Evolutionary conservation across 106 monocot genomes (phyloP).

Genomic region (Narthecium ossifragum): DNA sequence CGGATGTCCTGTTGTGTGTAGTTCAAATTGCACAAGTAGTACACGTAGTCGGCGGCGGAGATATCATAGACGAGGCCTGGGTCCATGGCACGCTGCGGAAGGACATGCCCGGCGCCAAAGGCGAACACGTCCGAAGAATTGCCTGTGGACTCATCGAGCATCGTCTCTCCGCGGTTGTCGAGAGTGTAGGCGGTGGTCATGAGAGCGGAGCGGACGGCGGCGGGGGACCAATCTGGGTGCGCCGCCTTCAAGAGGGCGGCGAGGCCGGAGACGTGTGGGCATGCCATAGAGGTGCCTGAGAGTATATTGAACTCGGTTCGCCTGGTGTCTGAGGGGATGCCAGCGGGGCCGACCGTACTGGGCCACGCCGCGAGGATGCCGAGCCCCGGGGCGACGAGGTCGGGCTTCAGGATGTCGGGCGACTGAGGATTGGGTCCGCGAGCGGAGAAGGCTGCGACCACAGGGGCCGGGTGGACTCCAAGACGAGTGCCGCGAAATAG

Average conservation of each 20-base stretch:
- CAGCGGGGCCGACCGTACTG: conserved; percentile 64
- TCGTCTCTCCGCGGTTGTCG: conserved; percentile 47
- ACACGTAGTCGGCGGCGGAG: conserved; percentile 44
- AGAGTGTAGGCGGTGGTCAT: conserved; percentile 80
- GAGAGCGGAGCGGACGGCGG: conserved; percentile 72
- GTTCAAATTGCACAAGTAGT: conserved; percentile 80
- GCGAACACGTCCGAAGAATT: conserved; percentile 50
- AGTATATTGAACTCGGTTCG: conserved; percentile 85
- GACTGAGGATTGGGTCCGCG: conserved; percentile 88
- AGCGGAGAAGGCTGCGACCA: conserved; percentile 81
- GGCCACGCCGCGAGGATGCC: conserved; percentile 93
- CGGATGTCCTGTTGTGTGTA: conserved; percentile 65
- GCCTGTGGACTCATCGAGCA: conserved; percentile 70
- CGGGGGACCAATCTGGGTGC: conserved; percentile 77
- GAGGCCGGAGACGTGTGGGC: conserved; percentile 86
- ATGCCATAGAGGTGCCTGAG: conserved; percentile 94
- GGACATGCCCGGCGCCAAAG: conserved; percentile 75
- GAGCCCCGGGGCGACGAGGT: conserved; percentile 82
- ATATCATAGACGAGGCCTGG: conserved; percentile 82
- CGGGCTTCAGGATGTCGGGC: conserved; percentile 80
- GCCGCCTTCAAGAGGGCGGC: conserved; percentile 83
- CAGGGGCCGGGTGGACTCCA: no score
- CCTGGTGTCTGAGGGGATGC: conserved; percentile 60
- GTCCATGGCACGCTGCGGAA: conserved; percentile 72
- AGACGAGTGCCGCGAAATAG: no score